Base-by-base conservation (phyloP, 1,139 yeast species). In the Saccharomyces hybrid region DNA sequence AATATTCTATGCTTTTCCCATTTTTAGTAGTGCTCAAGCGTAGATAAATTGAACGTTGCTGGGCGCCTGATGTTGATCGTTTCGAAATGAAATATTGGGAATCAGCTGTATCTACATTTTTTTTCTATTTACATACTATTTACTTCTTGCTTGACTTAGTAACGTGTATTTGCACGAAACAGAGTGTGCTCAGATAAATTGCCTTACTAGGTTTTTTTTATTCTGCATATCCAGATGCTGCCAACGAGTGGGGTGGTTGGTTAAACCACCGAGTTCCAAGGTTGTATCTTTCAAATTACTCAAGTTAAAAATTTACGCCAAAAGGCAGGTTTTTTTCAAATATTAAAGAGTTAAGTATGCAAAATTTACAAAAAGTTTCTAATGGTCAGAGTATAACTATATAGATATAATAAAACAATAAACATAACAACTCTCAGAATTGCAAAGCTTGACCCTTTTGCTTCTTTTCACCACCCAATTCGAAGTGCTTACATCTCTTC, bases 401-500 rank as follows among this genome's bases (percentile, higher is more conserved):
- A 38, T 8, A 38, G 7, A 38, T 38, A 38, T 38, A 38, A 38
- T 38, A 38, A 38, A 38, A 38, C 44, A 11, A 38, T 38, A 38
- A 38, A 38, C 44, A 34, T 34, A 34, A 38, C n/a, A 38, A 38
- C 44, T 38, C 44, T 83, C 85, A 88, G 79, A 88, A 88, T 83
- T 88, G 96, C 78, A 88, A 84, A 78, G 96, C 96, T 81, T 86
- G 95, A 78, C 98, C 99, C 91, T 93, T 93, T 83, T 93, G 98
- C 84, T 93, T 95, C 89, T 88, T 93, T 86, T 93, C 99, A 84
- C 99, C 99, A 85, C 99, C 99, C 78, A 93, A 91, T 84, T 93
- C 99, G 80, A 93, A 95, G 84, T 95, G 99, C 93, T 93, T 95
- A 86, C 99, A 93, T 86, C 99, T 89, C 95, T 93, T 93, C 79